Conservation (phyloP, 768 basidiomycete genomes). For the Rhodosporidiobolus odoratus region DNA sequence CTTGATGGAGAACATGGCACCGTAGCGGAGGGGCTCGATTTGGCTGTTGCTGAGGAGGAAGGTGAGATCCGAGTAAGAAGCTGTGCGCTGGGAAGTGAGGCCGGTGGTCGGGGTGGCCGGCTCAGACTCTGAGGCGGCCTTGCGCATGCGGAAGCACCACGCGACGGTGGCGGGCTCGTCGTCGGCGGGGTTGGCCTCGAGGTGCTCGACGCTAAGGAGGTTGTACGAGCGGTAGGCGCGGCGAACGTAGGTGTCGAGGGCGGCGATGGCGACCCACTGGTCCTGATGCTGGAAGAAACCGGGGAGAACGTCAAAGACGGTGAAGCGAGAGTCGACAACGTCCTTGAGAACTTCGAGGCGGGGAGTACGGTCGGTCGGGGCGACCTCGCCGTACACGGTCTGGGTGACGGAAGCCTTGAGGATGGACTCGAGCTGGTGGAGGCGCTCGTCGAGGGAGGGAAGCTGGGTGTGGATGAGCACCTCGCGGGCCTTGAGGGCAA, state of each 20-base stretch:
- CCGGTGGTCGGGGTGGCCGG: conserved; percentile 65
- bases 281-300: conserved; percentile 88
- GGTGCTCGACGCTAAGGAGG: conserved; percentile 84
- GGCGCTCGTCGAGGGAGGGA: conserved; percentile 93
- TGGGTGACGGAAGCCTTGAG: conserved; percentile 80
- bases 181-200: conserved; percentile 79
- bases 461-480: conserved; percentile 92
- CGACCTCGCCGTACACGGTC: conserved; percentile 83
- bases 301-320: conserved; percentile 93
- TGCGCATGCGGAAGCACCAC: conserved; percentile 94
- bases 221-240: conserved; percentile 93
- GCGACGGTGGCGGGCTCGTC: conserved; percentile 69
- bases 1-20: conserved; percentile 86
- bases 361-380: conserved; percentile 61
- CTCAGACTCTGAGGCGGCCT: conserved; percentile 64
- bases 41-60: conserved; percentile 83
- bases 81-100: conserved; percentile 56
- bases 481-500: conserved; percentile 91
- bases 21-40: conserved; percentile 80
- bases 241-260: conserved; percentile 91
- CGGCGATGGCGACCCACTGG: conserved; percentile 77
- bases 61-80: conserved; percentile 89
- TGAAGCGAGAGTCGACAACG: conserved; percentile 90
- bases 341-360: conserved; percentile 82
- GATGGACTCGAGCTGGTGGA: conserved; percentile 87